A percentile compares a stretch with the other conserved stretches of the same genome.
phyloP scores from a whole-genome alignment of 1,284 basidiomycete species.

The Phellopilus nigrolimitatus region DNA sequence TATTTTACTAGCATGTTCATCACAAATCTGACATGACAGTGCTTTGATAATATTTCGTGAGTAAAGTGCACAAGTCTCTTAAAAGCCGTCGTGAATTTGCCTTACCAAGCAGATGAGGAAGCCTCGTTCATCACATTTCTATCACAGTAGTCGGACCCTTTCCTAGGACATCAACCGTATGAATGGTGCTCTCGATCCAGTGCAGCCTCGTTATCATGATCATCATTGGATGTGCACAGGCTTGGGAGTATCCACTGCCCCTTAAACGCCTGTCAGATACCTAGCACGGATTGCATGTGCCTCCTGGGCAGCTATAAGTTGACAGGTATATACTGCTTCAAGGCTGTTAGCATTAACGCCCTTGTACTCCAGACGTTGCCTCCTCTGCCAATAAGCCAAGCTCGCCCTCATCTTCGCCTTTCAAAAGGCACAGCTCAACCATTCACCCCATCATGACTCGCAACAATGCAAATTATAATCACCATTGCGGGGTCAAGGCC shows the following conservation, averaged over 20 bases:
- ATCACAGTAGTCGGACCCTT: background rate
- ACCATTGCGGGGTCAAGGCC: constrained; percentile 19
- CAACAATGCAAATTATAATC: constrained; percentile 18
- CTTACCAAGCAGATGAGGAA: no score
- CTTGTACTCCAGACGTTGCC: no score
- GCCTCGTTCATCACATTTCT: background rate
- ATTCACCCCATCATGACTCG: constrained; percentile 11
- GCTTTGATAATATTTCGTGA: no score
- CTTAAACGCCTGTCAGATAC: no score
- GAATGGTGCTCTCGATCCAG: background rate
- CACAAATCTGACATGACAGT: no score
- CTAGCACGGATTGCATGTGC: background rate
- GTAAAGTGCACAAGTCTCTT: no score
- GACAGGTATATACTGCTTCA: no score
- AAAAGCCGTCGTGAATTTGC: no score
- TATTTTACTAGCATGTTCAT: no score
- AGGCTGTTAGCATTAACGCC: background rate
- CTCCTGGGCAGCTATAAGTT: background rate
- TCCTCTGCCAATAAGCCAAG: background rate
- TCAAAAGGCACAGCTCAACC: background rate
- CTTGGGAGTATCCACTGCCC: no score
- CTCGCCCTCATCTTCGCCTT: no score
- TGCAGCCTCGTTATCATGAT: background rate
- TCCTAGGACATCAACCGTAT: background rate
- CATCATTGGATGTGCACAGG: background rate